A percentile compares a stretch with the other conserved stretches of the same genome.
phyloP scores from a whole-genome alignment of 2,329 filamentous ascomycete genomes.

The Penicillium decumbens region DNA sequence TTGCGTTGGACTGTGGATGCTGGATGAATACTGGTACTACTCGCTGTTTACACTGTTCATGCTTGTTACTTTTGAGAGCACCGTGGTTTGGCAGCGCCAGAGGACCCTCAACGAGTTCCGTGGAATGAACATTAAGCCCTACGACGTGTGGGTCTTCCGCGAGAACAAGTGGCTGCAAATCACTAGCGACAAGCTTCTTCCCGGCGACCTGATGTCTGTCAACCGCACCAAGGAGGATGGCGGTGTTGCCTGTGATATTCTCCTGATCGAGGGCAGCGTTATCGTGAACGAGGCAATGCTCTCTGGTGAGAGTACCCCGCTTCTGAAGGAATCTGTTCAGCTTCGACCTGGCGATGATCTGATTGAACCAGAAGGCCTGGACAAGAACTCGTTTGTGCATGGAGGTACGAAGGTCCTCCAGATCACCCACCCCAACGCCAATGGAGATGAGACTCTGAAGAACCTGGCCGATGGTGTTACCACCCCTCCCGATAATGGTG shows the following conservation, averaged over 20 bases:
- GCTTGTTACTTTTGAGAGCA: conserved; percentile 96
- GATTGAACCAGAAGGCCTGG: conserved; percentile 83
- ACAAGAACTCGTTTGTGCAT: conserved; percentile 95
- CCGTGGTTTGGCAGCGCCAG: conserved; percentile 98
- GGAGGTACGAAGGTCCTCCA: conserved; percentile 97
- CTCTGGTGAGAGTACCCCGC: conserved; percentile 92
- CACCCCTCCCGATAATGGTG: conserved; percentile 84
- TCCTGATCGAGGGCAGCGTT: conserved; percentile 86
- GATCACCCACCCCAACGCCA: conserved; percentile 78
- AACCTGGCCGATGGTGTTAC: conserved; percentile 72
- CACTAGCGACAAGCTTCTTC: conserved; percentile 84
- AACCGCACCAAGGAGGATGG: conserved; percentile 93
- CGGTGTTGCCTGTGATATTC: conserved; percentile 94
- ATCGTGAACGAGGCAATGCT: conserved; percentile 99
- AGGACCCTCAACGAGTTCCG: conserved; percentile 93
- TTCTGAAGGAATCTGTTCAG: conserved; percentile 93
- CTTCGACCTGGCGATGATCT: conserved; percentile 74
- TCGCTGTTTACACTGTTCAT: conserved; percentile 98
- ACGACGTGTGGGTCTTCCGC: conserved; percentile 87
- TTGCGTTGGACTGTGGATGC: conserved; percentile 95
- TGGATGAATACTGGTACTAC: conserved; percentile 99
- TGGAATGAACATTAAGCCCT: conserved; percentile 99
- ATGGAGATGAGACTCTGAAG: conserved; percentile 59
- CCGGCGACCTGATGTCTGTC: conserved; percentile 88
- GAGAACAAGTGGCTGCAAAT: conserved; percentile 83